Percentiles rank a stretch among this genome's conserved stretches.
Evolutionary conservation across 1,284 basidiomycete genomes (phyloP).

Genomic region (Fomitopsis betulina): DNA sequence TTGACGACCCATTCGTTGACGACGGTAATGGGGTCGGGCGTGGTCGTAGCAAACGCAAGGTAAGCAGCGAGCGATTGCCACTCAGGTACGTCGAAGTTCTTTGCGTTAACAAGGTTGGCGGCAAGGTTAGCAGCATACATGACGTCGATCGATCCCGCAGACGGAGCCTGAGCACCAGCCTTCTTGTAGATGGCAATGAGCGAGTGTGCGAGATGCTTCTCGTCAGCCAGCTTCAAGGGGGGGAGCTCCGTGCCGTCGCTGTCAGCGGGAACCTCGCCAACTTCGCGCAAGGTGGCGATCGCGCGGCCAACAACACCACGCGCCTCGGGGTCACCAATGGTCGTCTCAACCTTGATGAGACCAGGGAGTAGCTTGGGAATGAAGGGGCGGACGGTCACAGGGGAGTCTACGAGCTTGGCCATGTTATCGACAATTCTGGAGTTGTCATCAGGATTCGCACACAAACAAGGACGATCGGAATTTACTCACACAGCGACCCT

Average conservation of each 20-base stretch:
- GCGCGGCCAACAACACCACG: conserved; percentile 86
- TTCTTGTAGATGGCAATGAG: conserved; percentile 84
- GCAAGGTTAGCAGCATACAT: conserved; percentile 80
- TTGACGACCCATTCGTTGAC: conserved; percentile 86
- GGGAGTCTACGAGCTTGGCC: conserved; percentile 96
- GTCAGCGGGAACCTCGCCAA: conserved; percentile 80
- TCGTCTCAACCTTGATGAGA: conserved; percentile 88
- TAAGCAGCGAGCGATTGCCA: conserved; percentile 85
- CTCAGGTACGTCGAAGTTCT: conserved; percentile 87
- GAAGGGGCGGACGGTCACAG: conserved; percentile 94
- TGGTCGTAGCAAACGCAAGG: conserved; percentile 63
- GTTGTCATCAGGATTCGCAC: conserved; percentile 7
- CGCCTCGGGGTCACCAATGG: conserved; percentile 94
- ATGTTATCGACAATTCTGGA: conserved; percentile 93
- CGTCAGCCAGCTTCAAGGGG: conserved; percentile 73
- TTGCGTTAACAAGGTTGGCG: conserved; percentile 81
- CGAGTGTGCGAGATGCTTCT: conserved; percentile 57
- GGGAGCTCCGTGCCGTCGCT: conserved; percentile 86
- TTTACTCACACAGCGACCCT: conserved; percentile 86
- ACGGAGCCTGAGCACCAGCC: conserved; percentile 56
- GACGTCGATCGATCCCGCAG: conserved; percentile 54
- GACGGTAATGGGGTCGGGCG: conserved; percentile 66
- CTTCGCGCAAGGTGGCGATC: conserved; percentile 89
- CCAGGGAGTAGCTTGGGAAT: conserved; percentile 92
- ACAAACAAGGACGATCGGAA: conserved; percentile 12